Conservation (phyloP, 768 basidiomycete genomes). For the Termitomyces sp. region DNA sequence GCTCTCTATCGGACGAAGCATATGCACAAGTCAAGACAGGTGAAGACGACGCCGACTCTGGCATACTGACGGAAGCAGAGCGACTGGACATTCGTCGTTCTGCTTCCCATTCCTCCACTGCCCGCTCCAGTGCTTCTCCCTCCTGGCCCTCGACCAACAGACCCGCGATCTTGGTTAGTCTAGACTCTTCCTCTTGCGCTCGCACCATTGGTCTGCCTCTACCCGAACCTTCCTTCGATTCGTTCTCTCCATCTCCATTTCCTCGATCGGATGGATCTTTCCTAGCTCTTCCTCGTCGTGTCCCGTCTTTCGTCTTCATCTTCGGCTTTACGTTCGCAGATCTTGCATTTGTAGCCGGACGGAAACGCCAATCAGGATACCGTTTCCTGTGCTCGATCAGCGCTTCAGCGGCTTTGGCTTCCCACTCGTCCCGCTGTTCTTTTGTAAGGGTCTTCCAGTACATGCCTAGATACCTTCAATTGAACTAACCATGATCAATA, state of each 20-base stretch:
- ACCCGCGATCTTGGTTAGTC: slow-evolving; percentile 66
- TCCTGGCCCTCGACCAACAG: slow-evolving; percentile 65
- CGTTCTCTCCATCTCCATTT: slow-evolving; percentile 23
- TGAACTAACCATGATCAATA: neutral
- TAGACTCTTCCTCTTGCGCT: slow-evolving; percentile 34
- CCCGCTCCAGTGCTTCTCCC: slow-evolving; percentile 56
- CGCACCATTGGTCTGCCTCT: slow-evolving; percentile 28
- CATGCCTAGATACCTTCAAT: slow-evolving; percentile 43
- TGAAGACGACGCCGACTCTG: neutral
- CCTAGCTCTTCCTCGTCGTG: slow-evolving; percentile 7
- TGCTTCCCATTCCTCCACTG: slow-evolving; percentile 61
- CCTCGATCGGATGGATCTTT: slow-evolving; percentile 20
- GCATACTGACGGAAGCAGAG: neutral
- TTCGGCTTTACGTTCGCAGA: slow-evolving; percentile 29
- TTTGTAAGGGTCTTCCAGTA: slow-evolving; percentile 71
- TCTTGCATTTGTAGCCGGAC: slow-evolving; percentile 49
- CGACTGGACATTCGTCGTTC: slow-evolving; percentile 10
- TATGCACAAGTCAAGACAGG: neutral
- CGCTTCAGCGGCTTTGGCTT: slow-evolving; percentile 64
- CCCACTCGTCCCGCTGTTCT: slow-evolving; percentile 71
- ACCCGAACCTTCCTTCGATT: neutral
- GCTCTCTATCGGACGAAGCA: neutral
- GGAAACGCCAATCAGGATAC: slow-evolving; percentile 83
- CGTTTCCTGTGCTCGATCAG: slow-evolving; percentile 69
- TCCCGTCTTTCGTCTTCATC: slow-evolving; percentile 22